These are phyloP conservation scores for Euphorbia peplus DNA, from an alignment of 345 rosid species.

Conservation along the genomic window DNA sequence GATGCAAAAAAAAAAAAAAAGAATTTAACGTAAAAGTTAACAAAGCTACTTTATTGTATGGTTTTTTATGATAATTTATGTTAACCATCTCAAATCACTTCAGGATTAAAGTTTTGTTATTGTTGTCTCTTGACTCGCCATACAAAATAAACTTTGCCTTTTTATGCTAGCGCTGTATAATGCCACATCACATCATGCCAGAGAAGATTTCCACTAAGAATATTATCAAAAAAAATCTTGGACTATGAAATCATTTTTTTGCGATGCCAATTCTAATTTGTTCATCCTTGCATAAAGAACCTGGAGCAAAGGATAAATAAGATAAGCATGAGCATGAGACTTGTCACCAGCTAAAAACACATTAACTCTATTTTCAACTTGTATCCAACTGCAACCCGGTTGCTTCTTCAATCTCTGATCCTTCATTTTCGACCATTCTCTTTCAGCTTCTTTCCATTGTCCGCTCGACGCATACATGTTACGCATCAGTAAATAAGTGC, in stretches of 20 bases:
- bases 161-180: no score
- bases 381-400: conserved; percentile 80
- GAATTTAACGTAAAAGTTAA: no score
- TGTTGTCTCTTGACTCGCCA: no score
- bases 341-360: conserved; percentile 54
- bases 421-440: conserved; percentile 55
- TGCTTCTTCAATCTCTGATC: conserved; percentile 62
- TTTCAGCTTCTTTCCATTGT: conserved; percentile 50
- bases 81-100: no score
- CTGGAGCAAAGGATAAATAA: conserved; percentile 32
- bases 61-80: no score
- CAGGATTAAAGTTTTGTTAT: no score
- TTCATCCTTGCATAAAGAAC: conserved; percentile 46
- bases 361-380: conserved; percentile 39
- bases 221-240: no score
- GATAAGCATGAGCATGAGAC: conserved; percentile 41
- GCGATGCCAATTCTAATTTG: conserved; percentile 16
- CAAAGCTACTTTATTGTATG: no score
- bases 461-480: conserved; percentile 55
- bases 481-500: conserved; percentile 48
- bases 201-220: no score
- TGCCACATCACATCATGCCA: no score
- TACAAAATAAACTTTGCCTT: no score
- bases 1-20: no score
- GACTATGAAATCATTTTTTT: neutral